Evolutionary conservation across 768 basidiomycete genomes (phyloP).

Genomic region (Podaxis sp.): DNA sequence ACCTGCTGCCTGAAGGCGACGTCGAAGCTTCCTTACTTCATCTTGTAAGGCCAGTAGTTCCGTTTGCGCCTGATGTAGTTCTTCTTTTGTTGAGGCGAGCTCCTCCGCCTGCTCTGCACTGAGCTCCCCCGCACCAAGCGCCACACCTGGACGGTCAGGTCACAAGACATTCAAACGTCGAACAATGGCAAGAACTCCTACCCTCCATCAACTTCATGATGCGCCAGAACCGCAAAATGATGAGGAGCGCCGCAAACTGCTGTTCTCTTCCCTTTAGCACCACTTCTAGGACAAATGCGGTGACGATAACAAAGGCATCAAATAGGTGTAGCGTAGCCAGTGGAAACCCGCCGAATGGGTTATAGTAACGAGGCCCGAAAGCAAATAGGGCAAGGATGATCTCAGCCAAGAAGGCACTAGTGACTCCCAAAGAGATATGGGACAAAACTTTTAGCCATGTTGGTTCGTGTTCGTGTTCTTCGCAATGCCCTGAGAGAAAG

Average conservation of each 20-base stretch:
- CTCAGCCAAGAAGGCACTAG: constrained; percentile 73
- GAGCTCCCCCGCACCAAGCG: constrained; percentile 72
- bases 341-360: constrained; percentile 52
- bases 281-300: constrained; percentile 73
- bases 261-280: constrained; percentile 64
- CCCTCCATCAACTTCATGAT: constrained; percentile 69
- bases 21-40: constrained; percentile 30
- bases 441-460: constrained; percentile 63
- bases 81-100: constrained; percentile 45
- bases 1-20: constrained; percentile 5
- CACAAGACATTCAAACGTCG: not conserved
- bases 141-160: constrained; percentile 49
- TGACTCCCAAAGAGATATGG: constrained; percentile 64
- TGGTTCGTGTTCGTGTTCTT: constrained; percentile 42
- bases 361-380: constrained; percentile 58
- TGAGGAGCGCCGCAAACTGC: constrained; percentile 68
- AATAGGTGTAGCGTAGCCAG: constrained; percentile 71
- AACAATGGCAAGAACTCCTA: constrained; percentile 15
- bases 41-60: constrained; percentile 43
- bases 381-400: constrained; percentile 70
- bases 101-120: constrained; percentile 52
- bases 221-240: constrained; percentile 78
- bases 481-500: constrained; percentile 57
- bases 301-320: constrained; percentile 67
- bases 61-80: constrained; percentile 43